Conservation (phyloP, 1,284 basidiomycete species). For the Ceraceosorus bombacis region DNA sequence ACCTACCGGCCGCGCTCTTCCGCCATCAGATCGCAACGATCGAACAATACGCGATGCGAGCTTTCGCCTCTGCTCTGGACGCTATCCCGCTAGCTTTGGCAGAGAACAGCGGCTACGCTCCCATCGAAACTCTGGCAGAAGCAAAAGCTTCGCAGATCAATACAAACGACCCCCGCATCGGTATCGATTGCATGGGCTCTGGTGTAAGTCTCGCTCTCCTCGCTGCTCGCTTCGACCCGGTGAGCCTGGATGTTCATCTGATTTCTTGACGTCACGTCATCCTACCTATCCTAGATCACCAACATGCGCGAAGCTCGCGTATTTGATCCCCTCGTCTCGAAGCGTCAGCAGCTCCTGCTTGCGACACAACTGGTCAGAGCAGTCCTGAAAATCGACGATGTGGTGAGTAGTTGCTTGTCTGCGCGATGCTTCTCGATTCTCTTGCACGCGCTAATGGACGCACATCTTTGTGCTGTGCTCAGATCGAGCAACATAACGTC, state of each 20-base stretch:
- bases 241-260: not conserved
- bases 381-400: constrained; percentile 29
- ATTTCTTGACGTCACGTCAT: not conserved
- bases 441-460: not conserved
- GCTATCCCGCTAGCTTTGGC: constrained; percentile 87
- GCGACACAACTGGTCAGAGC: constrained; percentile 75
- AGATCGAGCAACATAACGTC: constrained; percentile 41
- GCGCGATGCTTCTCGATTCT: too few relatives aligned
- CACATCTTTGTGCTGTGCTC: not conserved
- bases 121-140: constrained; percentile 90
- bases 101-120: constrained; percentile 91
- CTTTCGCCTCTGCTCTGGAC: constrained; percentile 88
- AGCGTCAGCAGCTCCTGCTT: constrained; percentile 90
- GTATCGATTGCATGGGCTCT: constrained; percentile 83
- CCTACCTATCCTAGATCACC: constrained; percentile 20
- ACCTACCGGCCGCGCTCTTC: not conserved
- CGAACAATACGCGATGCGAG: constrained; percentile 99
- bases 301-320: constrained; percentile 98
- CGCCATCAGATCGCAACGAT: constrained; percentile 72
- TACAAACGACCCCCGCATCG: constrained; percentile 73
- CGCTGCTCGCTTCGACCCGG: constrained; percentile 62
- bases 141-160: constrained; percentile 89
- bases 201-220: constrained; percentile 48
- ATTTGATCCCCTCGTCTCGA: constrained; percentile 92
- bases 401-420: not conserved